Percentiles rank a stretch among this genome's conserved stretches.
These are phyloP conservation scores for Serendipita sp. DNA, from an alignment of 768 basidiomycete species.

Conservation along the genomic window DNA sequence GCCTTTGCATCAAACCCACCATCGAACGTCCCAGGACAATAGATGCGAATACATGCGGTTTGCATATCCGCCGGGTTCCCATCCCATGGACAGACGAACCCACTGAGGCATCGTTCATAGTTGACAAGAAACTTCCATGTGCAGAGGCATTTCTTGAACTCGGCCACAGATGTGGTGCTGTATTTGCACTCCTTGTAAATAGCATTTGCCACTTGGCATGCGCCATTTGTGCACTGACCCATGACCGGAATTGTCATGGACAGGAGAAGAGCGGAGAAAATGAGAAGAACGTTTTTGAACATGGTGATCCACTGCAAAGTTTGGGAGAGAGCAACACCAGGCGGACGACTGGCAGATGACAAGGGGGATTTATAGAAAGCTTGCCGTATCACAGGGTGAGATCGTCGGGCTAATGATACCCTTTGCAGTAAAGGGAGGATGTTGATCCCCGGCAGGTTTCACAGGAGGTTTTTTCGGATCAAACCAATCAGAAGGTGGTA, in stretches of 20 bases:
- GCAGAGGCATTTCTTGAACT: not conserved
- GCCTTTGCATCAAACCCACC: not conserved
- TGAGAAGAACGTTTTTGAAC: not conserved
- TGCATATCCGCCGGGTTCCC: not conserved
- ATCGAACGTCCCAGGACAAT: not conserved
- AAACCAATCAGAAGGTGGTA: no score
- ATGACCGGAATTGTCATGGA: not conserved
- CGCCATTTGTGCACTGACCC: not conserved
- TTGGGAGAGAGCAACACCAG: no score
- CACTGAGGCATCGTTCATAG: not conserved
- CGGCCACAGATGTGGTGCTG: not conserved
- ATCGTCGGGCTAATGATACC: no score
- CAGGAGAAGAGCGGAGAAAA: not conserved
- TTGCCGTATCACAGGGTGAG: no score
- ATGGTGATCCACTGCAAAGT: not conserved
- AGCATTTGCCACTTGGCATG: not conserved
- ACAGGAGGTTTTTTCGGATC: no score
- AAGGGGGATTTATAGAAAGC: no score
- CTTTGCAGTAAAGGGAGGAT: no score
- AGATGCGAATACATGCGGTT: not conserved
- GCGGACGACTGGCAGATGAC: no score
- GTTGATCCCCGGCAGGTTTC: no score
- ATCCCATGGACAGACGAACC: not conserved
- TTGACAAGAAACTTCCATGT: not conserved
- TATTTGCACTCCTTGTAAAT: not conserved